A percentile compares a stretch with the other conserved stretches of the same genome.
These are phyloP conservation scores for Omphalotus olearius DNA, from an alignment of 1,284 basidiomycete species.

Conservation along the genomic window DNA sequence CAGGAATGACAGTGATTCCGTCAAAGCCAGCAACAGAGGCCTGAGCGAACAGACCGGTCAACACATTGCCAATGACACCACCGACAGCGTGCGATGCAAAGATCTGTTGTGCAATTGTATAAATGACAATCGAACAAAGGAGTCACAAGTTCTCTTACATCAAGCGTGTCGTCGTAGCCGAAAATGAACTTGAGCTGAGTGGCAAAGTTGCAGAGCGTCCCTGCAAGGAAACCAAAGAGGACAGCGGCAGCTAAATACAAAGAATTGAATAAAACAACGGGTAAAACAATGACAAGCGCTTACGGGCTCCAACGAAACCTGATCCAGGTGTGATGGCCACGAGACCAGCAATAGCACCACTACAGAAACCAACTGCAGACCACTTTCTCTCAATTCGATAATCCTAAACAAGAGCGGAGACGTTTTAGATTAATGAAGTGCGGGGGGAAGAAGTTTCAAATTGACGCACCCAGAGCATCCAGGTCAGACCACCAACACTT, in stretches of 20 bases:
- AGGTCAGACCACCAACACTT: constrained; percentile 84
- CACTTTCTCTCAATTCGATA: constrained; percentile 91
- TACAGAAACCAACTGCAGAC: constrained; percentile 95
- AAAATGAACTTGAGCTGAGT: constrained; percentile 88
- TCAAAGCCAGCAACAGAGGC: constrained; percentile 59
- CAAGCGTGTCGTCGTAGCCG: constrained; percentile 76
- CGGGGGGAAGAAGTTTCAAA: background rate
- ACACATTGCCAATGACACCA: constrained; percentile 83
- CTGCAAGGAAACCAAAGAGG: constrained; percentile 83
- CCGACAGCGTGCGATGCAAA: constrained; percentile 90
- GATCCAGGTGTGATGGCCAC: constrained; percentile 92
- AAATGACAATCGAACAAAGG: constrained; percentile 1
- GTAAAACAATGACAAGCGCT: constrained; percentile 18
- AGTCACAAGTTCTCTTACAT: constrained; percentile 49
- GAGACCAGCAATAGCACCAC: constrained; percentile 87
- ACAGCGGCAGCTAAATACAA: constrained; percentile 66
- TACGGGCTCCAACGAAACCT: constrained; percentile 82
- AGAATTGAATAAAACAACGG: background rate
- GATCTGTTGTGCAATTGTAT: constrained; percentile 40
- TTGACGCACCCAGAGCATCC: constrained; percentile 77
- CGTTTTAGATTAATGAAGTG: background rate
- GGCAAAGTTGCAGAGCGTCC: constrained; percentile 87
- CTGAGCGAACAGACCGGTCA: constrained; percentile 74
- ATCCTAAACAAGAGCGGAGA: constrained; percentile 45
- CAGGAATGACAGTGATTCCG: constrained; percentile 50